Conservation (phyloP, 2,329 filamentous ascomycete genomes). For the Neonectria ditissima region DNA sequence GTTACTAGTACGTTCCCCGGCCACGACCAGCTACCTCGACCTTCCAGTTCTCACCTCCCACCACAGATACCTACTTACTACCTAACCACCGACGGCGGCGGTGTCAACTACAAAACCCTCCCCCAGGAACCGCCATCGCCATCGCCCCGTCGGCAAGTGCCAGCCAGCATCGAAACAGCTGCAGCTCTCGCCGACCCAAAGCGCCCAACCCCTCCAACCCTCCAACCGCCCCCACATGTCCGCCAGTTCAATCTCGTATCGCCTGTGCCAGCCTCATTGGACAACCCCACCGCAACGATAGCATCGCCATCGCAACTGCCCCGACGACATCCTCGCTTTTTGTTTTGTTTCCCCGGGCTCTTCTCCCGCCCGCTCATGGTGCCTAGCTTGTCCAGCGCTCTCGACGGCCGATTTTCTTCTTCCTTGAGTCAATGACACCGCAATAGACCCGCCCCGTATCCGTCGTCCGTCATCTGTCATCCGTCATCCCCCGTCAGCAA, state of each 20-base stretch:
- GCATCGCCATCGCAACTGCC: conserved; percentile 38
- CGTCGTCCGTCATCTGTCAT: conserved; percentile 21
- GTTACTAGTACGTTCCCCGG: conserved; percentile 27
- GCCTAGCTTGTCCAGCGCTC: conserved; percentile 33
- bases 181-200: conserved; percentile 33
- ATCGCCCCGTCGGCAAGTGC: conserved; percentile 16
- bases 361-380: conserved; percentile 15
- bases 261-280: conserved; percentile 45
- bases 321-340: conserved; percentile 28
- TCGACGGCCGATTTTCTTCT: conserved; percentile 30
- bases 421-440: conserved; percentile 47
- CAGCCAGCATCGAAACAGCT: conserved; percentile 25
- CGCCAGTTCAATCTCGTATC: conserved; percentile 45
- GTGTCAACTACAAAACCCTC: conserved; percentile 11
- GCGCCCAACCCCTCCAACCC: conserved; percentile 40
- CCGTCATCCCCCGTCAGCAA: conserved; percentile 42
- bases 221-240: conserved; percentile 45
- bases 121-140: background rate
- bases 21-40: conserved; percentile 30
- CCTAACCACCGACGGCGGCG: conserved; percentile 12
- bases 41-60: conserved; percentile 9
- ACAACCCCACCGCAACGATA: conserved; percentile 43
- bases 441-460: conserved; percentile 28
- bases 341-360: conserved; percentile 22
- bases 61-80: too few relatives aligned